Conservation (phyloP, 352 stramenopile species). For the Pilasporangium apinafurcum region DNA sequence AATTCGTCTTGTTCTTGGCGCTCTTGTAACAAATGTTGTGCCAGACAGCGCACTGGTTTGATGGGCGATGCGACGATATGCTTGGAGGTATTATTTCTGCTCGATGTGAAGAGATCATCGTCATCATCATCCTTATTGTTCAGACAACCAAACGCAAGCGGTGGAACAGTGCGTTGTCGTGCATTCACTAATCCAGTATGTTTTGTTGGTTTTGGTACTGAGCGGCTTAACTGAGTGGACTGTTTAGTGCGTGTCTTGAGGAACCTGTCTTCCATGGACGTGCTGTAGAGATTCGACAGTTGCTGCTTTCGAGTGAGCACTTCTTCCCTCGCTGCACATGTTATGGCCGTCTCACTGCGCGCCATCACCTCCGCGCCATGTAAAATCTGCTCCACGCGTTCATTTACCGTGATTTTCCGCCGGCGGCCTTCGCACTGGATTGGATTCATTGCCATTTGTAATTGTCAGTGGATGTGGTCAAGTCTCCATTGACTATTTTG, state of each 20-base stretch:
- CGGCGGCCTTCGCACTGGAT: not conserved
- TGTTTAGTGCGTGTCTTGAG: conserved; percentile 11
- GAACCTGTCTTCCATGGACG: conserved; percentile 39
- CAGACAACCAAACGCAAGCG: too few species aligned
- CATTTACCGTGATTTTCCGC: conserved; percentile 69
- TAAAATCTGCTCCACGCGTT: conserved; percentile 55
- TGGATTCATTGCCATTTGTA: conserved; percentile 5
- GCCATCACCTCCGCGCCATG: conserved; percentile 25
- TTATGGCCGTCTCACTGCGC: conserved; percentile 13
- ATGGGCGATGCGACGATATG: conserved; percentile 9
- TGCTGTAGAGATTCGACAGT: conserved; percentile 38
- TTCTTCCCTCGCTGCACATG: conserved; percentile 17
- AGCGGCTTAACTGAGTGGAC: conserved; percentile 13
- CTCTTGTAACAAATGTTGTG: conserved; percentile 17
- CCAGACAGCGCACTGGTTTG: conserved; percentile 19
- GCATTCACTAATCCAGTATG: not conserved
- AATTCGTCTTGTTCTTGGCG: conserved; percentile 7
- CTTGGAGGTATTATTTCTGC: not conserved
- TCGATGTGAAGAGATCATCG: too few species aligned
- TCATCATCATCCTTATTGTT: too few species aligned
- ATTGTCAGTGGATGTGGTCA: too few species aligned
- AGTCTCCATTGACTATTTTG: too few species aligned
- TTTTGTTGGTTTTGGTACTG: not conserved
- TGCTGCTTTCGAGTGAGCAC: conserved; percentile 29
- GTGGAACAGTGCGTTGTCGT: conserved; percentile 1